Evolutionary conservation across 768 basidiomycete species (phyloP), one percentile per base, ranked within the genome.

Genomic region (Tulasnella sp.): DNA sequence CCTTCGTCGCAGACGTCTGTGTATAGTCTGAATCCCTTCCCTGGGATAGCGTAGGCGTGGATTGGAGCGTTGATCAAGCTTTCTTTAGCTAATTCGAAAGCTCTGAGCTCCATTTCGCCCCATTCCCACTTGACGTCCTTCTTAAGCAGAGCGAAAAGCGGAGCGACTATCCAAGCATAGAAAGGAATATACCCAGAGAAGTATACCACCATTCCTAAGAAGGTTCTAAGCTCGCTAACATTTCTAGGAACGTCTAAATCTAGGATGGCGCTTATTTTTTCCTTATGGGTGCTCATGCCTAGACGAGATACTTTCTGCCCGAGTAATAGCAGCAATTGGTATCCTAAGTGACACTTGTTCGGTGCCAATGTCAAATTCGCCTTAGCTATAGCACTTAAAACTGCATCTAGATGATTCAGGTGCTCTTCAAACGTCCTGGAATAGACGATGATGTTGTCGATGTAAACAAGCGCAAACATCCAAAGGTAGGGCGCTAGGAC

Each of bases 381-480:
- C 63, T 82, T 80, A 0, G 59, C 70, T 37, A 83, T 80, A 0
- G 76, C 74, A 16, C 34, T 17, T 19, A 78, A 73, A 5, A 78
- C 77, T 16, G 40, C 6, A 29, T 76, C 73, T 17, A 78, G 42
- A 34, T 76, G 77, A 1, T n/a, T 29, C 5, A 41, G 1, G 71
- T 83, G 81, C 1, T 83, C 78, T 0, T 80, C 73, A 2, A 78
- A 78, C 0, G 71, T 73, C 36, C 68, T 52, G 0, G 40, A 40
- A 16, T 40, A 40, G 40, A 40, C 40, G 0, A 83, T 78, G 1
- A 84, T 83, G 63, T 84, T 79, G 62, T 84, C 81, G 11, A 84
- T 82, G 63, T 83, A 84, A 0, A 83, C 82, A 16, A 82, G 66
- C 1, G 80, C 72, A 66, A 83, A 82, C 0, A 82, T 71, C 82